Conservation (phyloP, 441 rosid genomes). For the Viola pubescens region DNA sequence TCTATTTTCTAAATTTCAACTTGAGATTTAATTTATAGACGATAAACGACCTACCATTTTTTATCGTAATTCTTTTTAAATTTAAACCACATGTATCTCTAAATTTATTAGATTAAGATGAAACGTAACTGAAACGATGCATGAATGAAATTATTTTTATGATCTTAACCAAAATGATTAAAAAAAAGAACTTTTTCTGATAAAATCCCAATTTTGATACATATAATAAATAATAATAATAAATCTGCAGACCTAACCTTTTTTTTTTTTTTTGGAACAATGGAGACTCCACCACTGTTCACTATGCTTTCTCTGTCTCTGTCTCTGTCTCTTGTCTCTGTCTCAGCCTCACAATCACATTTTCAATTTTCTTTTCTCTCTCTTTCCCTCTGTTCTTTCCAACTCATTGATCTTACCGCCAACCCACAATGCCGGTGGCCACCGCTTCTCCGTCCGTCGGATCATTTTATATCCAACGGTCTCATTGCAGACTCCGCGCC, state of each 20-base stretch:
- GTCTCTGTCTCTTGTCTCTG: not conserved
- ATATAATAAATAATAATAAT: not conserved
- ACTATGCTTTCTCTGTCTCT: conserved; percentile 7
- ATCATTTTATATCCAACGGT: conserved; percentile 23
- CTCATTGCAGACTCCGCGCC: conserved; percentile 5
- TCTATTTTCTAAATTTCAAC: too few species aligned
- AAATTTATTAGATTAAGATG: too few species aligned
- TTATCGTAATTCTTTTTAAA: too few species aligned
- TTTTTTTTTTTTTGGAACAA: too few species aligned
- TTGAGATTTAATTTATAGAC: too few species aligned
- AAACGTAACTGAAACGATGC: too few species aligned
- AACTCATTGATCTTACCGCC: conserved; percentile 21
- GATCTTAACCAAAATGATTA: too few species aligned
- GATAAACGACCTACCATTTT: too few species aligned
- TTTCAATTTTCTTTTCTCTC: conserved; percentile 11
- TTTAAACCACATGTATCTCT: too few species aligned
- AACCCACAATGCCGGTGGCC: conserved; percentile 32
- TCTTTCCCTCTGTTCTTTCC: not conserved
- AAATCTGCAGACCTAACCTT: conserved; percentile 10
- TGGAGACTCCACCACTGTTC: not conserved
- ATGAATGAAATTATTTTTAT: too few species aligned
- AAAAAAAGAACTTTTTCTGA: too few species aligned
- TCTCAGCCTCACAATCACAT: conserved; percentile 21
- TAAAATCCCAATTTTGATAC: not conserved
- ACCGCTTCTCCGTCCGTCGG: conserved; percentile 28